Conservation (phyloP, 768 basidiomycete genomes). For the Mycena galericulata region DNA sequence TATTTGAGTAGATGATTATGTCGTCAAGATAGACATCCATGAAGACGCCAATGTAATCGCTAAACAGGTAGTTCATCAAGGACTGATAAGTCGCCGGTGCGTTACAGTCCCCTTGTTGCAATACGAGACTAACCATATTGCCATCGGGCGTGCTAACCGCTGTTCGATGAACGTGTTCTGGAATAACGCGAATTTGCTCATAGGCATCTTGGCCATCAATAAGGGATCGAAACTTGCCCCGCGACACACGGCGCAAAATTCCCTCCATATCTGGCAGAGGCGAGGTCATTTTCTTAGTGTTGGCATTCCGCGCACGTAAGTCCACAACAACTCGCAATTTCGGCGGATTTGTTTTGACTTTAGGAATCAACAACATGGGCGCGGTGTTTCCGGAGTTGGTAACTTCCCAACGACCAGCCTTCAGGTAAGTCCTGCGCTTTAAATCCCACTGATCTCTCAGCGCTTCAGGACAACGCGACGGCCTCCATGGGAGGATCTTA, state of each 20-base stretch:
- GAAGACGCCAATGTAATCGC: neutral
- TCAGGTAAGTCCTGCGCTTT: neutral
- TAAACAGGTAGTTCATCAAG: neutral
- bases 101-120: neutral
- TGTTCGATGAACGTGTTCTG: no score
- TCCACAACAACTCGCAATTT: neutral
- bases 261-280: neutral
- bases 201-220: no score
- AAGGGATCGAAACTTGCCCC: no score
- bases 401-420: constrained; percentile 3
- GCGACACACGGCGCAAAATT: no score
- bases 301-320: neutral
- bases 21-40: neutral
- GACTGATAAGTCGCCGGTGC: neutral
- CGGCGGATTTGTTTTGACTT: neutral
- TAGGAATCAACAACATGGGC: neutral
- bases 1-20: neutral
- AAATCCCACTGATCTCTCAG: neutral
- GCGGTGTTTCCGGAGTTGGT: neutral
- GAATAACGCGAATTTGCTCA: no score
- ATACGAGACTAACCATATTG: no score
- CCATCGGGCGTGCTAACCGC: no score
- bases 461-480: constrained; percentile 38
- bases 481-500: constrained; percentile 38
- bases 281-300: neutral